Evolutionary conservation across 1,139 yeast genomes (phyloP).

Genomic region (Yamadazyma taylorii): DNA sequence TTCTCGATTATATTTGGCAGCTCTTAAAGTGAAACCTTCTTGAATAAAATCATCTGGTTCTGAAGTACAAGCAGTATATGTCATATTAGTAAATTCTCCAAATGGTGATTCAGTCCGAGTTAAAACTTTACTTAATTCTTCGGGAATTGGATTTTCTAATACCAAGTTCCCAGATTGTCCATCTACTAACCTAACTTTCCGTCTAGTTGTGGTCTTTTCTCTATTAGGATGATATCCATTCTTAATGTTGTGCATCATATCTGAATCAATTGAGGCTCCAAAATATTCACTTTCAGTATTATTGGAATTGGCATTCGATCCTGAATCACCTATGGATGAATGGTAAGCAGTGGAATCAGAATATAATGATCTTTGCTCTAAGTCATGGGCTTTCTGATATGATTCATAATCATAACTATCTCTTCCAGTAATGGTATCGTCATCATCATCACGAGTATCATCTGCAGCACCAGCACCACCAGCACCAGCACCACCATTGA

Average conservation of each 20-base stretch:
- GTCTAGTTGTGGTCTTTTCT: constrained; percentile 33
- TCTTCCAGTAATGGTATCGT: constrained; percentile 17
- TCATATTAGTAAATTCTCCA: constrained; percentile 92
- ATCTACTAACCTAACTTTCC: constrained; percentile 63
- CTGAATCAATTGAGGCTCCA: constrained; percentile 45
- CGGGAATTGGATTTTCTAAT: constrained; percentile 90
- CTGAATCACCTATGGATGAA: constrained; percentile 31
- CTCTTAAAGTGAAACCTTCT: constrained; percentile 81
- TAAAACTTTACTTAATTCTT: constrained; percentile 73
- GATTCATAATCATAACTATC: constrained; percentile 36
- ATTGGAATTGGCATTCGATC: constrained; percentile 20
- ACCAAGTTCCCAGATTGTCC: constrained; percentile 74
- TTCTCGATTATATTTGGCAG: constrained; percentile 81
- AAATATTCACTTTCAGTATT: constrained; percentile 36
- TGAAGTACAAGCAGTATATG: constrained; percentile 91
- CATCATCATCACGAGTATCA: constrained; percentile 25
- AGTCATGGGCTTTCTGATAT: constrained; percentile 38
- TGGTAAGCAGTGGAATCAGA: constrained; percentile 43
- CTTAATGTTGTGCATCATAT: constrained; percentile 45
- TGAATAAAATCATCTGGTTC: constrained; percentile 81
- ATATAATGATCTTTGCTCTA: constrained; percentile 35
- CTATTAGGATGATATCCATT: constrained; percentile 40
- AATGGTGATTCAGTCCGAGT: constrained; percentile 74
- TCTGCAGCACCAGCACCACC: too few relatives aligned
- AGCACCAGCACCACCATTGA: too few relatives aligned